phyloP scores from a whole-genome alignment of 2,329 filamentous ascomycete genomes.

The Aspergillus jensenii region DNA sequence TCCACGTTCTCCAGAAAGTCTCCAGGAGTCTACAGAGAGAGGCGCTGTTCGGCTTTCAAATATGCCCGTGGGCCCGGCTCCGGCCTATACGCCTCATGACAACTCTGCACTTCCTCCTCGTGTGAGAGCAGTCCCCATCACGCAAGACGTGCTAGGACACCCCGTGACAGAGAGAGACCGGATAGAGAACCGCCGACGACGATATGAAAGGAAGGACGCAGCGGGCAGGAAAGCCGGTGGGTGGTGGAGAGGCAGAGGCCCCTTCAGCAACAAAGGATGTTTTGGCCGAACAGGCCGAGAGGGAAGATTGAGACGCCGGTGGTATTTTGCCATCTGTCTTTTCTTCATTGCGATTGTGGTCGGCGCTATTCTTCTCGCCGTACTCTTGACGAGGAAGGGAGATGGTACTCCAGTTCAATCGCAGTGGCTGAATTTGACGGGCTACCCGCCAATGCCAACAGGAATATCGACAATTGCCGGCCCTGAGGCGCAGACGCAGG shows the following conservation, averaged over 20 bases:
- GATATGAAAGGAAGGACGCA: constrained; percentile 67
- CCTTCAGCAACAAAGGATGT: constrained; percentile 63
- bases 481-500: constrained; percentile 64
- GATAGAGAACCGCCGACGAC: constrained; percentile 53
- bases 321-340: constrained; percentile 56
- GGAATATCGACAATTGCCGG: constrained; percentile 77
- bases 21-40: constrained; percentile 62
- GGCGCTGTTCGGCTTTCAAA: constrained; percentile 61
- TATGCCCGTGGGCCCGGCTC: constrained; percentile 45
- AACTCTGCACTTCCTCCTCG: constrained; percentile 25
- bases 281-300: constrained; percentile 64
- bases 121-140: constrained; percentile 24
- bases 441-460: constrained; percentile 82
- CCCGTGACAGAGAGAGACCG: constrained; percentile 28
- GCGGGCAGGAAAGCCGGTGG: constrained; percentile 58
- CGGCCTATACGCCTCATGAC: constrained; percentile 38
- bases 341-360: constrained; percentile 57
- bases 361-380: constrained; percentile 57
- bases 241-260: constrained; percentile 66
- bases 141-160: constrained; percentile 23
- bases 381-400: constrained; percentile 53
- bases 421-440: constrained; percentile 79
- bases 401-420: constrained; percentile 47
- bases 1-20: constrained; percentile 59
- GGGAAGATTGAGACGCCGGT: constrained; percentile 61